A percentile compares a stretch with the other conserved stretches of the same genome.
Conservation (phyloP, 768 basidiomycete species). For the Rhodosporidiobolus sp. region DNA sequence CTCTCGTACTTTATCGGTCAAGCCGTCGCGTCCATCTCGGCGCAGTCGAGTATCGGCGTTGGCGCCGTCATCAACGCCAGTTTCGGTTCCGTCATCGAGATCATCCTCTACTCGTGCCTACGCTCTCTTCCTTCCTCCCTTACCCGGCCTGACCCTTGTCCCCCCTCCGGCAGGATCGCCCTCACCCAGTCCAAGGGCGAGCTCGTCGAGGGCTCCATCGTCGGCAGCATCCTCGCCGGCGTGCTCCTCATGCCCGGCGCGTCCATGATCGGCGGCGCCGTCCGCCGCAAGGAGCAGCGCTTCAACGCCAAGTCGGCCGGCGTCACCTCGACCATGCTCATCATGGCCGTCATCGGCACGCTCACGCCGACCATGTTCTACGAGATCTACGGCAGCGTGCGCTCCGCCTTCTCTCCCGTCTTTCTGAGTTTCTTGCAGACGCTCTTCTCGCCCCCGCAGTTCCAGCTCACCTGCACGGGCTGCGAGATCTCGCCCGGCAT, state of each 20-base stretch:
- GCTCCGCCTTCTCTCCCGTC: conserved; percentile 44
- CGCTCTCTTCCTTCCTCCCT: no score
- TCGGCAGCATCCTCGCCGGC: conserved; percentile 90
- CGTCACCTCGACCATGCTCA: conserved; percentile 98
- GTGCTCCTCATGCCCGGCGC: conserved; percentile 94
- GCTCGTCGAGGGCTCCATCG: conserved; percentile 93
- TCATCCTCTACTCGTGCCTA: conserved; percentile 68
- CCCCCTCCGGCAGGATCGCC: conserved; percentile 56
- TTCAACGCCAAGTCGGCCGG: conserved; percentile 99
- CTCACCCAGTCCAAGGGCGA: conserved; percentile 85
- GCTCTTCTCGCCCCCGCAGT: conserved; percentile 53
- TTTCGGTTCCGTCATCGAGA: conserved; percentile 97
- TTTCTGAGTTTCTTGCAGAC: conserved; percentile 21
- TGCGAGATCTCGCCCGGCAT: conserved; percentile 58
- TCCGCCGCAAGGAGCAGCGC: conserved; percentile 87
- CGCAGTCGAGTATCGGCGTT: conserved; percentile 97
- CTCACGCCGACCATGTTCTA: conserved; percentile 95
- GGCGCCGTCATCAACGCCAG: conserved; percentile 99
- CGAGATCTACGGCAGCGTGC: conserved; percentile 92
- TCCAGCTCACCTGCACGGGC: conserved; percentile 77
- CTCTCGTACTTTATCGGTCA: conserved; percentile 99
- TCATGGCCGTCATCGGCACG: conserved; percentile 98
- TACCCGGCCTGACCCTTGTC: no score
- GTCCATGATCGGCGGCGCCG: conserved; percentile 88
- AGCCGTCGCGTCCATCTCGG: conserved; percentile 99